Evolutionary conservation across 2,329 filamentous ascomycete species (phyloP).

Genomic region (Emergomyces africanus): DNA sequence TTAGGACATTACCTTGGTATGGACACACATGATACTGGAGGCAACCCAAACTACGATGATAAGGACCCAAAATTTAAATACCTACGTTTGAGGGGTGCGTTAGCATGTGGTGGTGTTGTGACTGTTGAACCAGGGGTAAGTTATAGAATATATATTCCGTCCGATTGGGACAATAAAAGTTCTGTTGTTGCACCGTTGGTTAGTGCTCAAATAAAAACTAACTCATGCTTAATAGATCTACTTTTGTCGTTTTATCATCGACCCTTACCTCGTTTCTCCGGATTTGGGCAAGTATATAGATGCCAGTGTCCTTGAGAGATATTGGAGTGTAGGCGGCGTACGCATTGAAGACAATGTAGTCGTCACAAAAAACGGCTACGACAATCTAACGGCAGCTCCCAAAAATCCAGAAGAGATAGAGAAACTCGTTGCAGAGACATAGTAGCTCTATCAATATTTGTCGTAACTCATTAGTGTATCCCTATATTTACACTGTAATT

Average conservation of each 20-base stretch:
- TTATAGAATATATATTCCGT: slow-evolving; percentile 9
- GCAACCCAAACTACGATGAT: slow-evolving; percentile 60
- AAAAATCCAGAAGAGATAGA: slow-evolving; percentile 59
- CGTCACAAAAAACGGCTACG: slow-evolving; percentile 62
- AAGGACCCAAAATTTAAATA: slow-evolving; percentile 77
- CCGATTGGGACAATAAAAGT: background rate
- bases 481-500: background rate
- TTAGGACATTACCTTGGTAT: slow-evolving; percentile 84
- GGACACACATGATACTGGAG: slow-evolving; percentile 82
- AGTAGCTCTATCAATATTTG: background rate
- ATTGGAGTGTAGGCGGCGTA: slow-evolving; percentile 83
- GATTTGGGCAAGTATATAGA: slow-evolving; percentile 68
- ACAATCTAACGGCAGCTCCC: slow-evolving; percentile 71
- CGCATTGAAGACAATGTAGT: slow-evolving; percentile 86
- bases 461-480: background rate
- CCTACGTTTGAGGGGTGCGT: slow-evolving; percentile 59
- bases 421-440: slow-evolving; percentile 17
- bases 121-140: slow-evolving; percentile 86
- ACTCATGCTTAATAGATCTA: slow-evolving; percentile 48
- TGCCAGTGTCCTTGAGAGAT: slow-evolving; percentile 55
- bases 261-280: slow-evolving; percentile 61
- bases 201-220: background rate
- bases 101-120: slow-evolving; percentile 71
- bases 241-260: slow-evolving; percentile 81
- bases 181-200: background rate